phyloP scores from a whole-genome alignment of 176 grass and related monocot species.

The Carex kokanica region DNA sequence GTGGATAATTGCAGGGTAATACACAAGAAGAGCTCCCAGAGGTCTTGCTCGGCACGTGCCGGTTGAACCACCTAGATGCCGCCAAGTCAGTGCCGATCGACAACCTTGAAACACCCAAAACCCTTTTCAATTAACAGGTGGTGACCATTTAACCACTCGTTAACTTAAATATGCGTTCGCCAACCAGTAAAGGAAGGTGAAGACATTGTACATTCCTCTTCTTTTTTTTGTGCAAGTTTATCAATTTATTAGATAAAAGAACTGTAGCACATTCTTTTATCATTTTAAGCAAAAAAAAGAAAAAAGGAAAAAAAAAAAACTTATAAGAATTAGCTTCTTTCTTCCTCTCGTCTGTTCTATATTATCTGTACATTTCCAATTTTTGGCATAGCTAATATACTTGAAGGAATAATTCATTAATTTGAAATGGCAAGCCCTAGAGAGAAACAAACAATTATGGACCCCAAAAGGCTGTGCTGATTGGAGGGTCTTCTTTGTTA shows the following conservation, averaged over 20 bases:
- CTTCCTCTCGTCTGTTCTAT: not conserved
- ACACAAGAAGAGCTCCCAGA: slow-evolving; percentile 91
- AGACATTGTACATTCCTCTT: not conserved
- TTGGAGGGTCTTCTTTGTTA: not conserved
- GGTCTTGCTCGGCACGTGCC: slow-evolving; percentile 75
- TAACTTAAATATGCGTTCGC: not conserved
- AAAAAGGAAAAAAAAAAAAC: not conserved
- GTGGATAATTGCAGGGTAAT: slow-evolving; percentile 58
- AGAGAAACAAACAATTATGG: not conserved
- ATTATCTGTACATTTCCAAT: not conserved
- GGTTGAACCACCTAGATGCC: slow-evolving; percentile 79
- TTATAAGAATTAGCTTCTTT: not conserved
- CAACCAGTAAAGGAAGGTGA: not conserved
- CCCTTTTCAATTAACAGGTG: slow-evolving; percentile 14
- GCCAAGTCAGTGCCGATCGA: slow-evolving; percentile 72
- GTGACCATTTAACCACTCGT: not conserved
- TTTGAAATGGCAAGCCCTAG: not conserved
- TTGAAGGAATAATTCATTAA: not conserved
- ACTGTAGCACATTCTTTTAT: not conserved
- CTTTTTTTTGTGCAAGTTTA: not conserved
- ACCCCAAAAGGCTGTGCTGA: not conserved
- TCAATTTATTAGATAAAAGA: not conserved
- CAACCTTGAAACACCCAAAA: slow-evolving; percentile 32
- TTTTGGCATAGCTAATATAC: not conserved
- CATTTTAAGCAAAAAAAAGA: not conserved